phyloP scores from a whole-genome alignment of 441 rosid genomes.

The Monsonia emarginata region DNA sequence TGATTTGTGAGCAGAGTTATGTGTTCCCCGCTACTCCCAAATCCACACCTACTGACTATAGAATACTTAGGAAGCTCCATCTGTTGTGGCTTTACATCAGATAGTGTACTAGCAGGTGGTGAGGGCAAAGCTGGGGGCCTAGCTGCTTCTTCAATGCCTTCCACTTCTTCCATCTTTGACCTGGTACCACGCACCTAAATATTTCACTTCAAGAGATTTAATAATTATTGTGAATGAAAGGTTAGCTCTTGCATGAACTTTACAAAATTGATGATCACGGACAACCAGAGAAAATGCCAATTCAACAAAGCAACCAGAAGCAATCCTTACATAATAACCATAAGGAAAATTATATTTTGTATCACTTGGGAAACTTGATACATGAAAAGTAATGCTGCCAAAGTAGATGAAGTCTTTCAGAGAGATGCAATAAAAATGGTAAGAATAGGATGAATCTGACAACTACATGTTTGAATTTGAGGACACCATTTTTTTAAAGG shows the following conservation, averaged over 20 bases:
- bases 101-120: constrained; percentile 20
- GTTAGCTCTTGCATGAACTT: neutral
- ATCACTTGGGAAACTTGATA: neutral
- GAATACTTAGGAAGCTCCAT: constrained; percentile 32
- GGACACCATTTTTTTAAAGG: neutral
- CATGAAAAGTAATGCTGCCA: neutral
- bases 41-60: constrained; percentile 37
- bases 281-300: neutral
- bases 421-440: neutral
- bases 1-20: constrained; percentile 57
- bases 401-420: neutral
- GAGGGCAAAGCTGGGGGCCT: constrained; percentile 26
- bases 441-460: neutral
- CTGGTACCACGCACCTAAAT: constrained; percentile 6
- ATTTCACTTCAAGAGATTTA: constrained; percentile 5
- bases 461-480: neutral
- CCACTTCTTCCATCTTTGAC: constrained; percentile 39
- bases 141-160: constrained; percentile 14
- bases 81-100: constrained; percentile 24
- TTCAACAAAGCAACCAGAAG: neutral
- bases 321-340: neutral
- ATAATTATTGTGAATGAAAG: neutral
- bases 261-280: neutral
- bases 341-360: neutral
- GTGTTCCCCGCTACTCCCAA: constrained; percentile 42